Evolutionary conservation across 106 monocot genomes (phyloP).

Genomic region (Platanthera zijinensis): DNA sequence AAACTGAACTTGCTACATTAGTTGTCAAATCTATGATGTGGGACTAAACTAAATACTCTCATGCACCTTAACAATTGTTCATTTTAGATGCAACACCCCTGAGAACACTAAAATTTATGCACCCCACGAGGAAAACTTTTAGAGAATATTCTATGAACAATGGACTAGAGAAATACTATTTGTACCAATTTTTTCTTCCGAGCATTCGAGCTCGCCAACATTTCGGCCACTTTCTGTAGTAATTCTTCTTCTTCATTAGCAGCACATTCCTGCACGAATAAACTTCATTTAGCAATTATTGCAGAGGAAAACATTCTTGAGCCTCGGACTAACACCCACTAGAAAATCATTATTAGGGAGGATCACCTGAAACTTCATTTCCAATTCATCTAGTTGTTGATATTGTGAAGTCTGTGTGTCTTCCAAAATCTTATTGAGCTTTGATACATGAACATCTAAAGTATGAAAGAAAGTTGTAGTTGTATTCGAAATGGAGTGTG

Average conservation of each 20-base stretch:
- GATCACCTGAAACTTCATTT: conserved; percentile 76
- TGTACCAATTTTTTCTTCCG: conserved; percentile 71
- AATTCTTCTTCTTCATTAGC: conserved; percentile 73
- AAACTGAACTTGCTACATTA: no score
- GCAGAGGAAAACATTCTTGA: not conserved
- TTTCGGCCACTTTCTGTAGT: conserved; percentile 62
- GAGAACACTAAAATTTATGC: not conserved
- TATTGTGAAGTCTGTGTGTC: conserved; percentile 57
- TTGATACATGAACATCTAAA: conserved; percentile 56
- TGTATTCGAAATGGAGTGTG: conserved; percentile 65
- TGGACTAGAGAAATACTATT: not conserved
- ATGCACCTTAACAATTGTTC: no score
- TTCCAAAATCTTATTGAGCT: conserved; percentile 52
- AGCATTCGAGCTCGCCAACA: conserved; percentile 67
- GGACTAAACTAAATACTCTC: no score
- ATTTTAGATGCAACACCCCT: not conserved
- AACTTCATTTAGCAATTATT: not conserved
- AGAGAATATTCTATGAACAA: not conserved
- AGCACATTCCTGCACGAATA: conserved; percentile 55
- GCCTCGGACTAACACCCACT: not conserved
- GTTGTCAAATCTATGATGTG: no score
- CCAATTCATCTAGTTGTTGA: conserved; percentile 59
- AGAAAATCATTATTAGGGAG: not conserved
- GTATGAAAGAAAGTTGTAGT: conserved; percentile 59
- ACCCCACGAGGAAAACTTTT: not conserved